Base-by-base conservation (phyloP, 768 basidiomycete genomes). In the Mycena latifolia region DNA sequence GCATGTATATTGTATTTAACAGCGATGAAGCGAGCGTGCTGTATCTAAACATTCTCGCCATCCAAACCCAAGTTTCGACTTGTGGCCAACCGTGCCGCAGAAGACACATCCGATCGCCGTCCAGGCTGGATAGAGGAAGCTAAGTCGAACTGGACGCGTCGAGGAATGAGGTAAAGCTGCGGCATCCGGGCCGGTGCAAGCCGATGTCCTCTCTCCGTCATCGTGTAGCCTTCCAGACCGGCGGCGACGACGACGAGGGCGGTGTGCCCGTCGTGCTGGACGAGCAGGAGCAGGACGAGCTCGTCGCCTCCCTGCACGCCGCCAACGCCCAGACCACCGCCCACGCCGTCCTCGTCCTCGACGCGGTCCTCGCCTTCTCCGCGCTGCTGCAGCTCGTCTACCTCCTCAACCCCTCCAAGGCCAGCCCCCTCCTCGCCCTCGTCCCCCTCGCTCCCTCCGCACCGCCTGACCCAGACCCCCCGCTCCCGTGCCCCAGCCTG, bases 261-360 rank as follows among this genome's bases (percentile, higher is more conserved):
- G 33, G 25, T 17, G 28, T 11, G 9, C 39, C 6, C 17, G 52
- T 48, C 33, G 64, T 69, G 8, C 56, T 70, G 5, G 65, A 66
- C 50, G 69, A 70, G 7, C 33, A 41, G 9, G 90, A 92, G 72
- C 91, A 92, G 73, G 85, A 89, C 50, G 84, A 85, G 48, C 43
- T 89, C 15, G 82, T 92, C 52, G 76, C 83, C n/a, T 69, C 60
- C 6, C 75, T 92, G 41, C 84, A 82, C 51, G 71, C 70, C n/a
- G 77, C 81, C 48, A 86, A 86, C 60, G 75, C 78, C 0, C 72
- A 72, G 10, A 82, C 82, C 1, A 86, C 84, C 73, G 69, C 73
- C 61, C 80, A 77, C 48, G 84, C 84, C 41, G 74, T 81, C 27
- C 50, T 79, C 11, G 75, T 79, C 24, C 55, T 88, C 28, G 82